Conservation (phyloP, 169 alveolate genomes). For the Eimeria tenella region DNA sequence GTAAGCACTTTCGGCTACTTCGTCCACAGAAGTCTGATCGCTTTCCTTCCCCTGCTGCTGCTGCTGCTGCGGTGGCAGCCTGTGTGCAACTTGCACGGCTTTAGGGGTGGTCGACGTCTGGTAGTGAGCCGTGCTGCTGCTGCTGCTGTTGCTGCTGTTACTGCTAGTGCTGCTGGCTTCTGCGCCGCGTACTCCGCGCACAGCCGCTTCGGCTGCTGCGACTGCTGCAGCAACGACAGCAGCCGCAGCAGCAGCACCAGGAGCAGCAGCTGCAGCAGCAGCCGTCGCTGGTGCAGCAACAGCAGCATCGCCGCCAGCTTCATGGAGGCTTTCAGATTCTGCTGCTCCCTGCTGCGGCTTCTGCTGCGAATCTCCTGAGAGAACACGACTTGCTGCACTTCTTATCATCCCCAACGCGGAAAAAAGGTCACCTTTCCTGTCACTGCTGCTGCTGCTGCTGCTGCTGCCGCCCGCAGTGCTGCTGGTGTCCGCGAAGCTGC, state of each 20-base stretch:
- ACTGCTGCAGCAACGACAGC: constrained; percentile 67
- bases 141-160: neutral
- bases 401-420: constrained; percentile 15
- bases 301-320: neutral
- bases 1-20: neutral
- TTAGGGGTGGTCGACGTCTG: constrained; percentile 67
- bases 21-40: neutral
- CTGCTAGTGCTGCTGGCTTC: neutral
- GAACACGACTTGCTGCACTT: neutral
- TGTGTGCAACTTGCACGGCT: constrained; percentile 41
- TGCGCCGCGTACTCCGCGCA: neutral
- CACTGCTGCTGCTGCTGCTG: constrained; percentile 37
- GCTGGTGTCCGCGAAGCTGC: constrained; percentile 1
- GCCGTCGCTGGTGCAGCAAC: neutral
- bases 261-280: constrained; percentile 39
- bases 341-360: neutral
- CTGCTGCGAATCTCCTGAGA: neutral
- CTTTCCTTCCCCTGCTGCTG: constrained; percentile 26
- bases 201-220: constrained; percentile 47
- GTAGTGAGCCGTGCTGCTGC: constrained; percentile 40
- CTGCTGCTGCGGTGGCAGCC: constrained; percentile 29
- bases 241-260: constrained; percentile 46
- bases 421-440: neutral
- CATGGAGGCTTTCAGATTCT: neutral
- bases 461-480: neutral